Evolutionary conservation across 78 protist genomes (phyloP).

Genomic region (Dictyostelium purpureum): DNA sequence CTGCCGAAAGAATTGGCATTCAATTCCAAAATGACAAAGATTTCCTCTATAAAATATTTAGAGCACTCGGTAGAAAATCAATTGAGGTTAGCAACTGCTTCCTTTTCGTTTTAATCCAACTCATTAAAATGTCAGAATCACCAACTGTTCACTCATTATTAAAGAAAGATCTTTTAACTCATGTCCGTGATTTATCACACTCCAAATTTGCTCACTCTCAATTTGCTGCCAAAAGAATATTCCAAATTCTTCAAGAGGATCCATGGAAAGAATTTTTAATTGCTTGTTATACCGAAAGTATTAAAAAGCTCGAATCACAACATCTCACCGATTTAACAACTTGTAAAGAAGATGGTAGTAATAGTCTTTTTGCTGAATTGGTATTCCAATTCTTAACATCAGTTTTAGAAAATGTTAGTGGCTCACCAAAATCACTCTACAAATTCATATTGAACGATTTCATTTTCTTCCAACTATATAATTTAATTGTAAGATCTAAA

Average conservation of each 20-base stretch:
- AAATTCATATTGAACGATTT: conserved; percentile 45
- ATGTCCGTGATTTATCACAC: conserved; percentile 29
- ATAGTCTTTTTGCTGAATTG: conserved; percentile 13
- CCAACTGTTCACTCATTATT: conserved; percentile 29
- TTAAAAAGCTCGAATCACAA: conserved; percentile 20
- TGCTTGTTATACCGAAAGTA: not conserved
- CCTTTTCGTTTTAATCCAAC: conserved; percentile 49
- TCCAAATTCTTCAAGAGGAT: conserved; percentile 42
- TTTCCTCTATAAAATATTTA: conserved; percentile 13
- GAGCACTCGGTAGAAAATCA: conserved; percentile 50
- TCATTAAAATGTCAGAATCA: conserved; percentile 49
- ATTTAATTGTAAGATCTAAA: conserved; percentile 36
- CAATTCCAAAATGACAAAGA: conserved; percentile 36
- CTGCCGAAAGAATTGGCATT: conserved; percentile 21
- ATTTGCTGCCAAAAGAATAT: conserved; percentile 51
- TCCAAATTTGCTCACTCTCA: conserved; percentile 56
- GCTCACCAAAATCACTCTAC: not conserved
- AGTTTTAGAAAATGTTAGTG: not conserved
- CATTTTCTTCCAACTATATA: conserved; percentile 44
- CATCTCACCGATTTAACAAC: conserved; percentile 4
- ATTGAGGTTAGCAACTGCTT: not conserved
- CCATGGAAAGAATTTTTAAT: conserved; percentile 53
- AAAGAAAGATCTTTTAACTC: conserved; percentile 14
- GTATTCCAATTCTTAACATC: not conserved
- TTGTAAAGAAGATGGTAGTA: not conserved